A percentile compares a stretch with the other conserved stretches of the same genome.
phyloP scores from a whole-genome alignment of 768 basidiomycete genomes.

The Russula foetens region DNA sequence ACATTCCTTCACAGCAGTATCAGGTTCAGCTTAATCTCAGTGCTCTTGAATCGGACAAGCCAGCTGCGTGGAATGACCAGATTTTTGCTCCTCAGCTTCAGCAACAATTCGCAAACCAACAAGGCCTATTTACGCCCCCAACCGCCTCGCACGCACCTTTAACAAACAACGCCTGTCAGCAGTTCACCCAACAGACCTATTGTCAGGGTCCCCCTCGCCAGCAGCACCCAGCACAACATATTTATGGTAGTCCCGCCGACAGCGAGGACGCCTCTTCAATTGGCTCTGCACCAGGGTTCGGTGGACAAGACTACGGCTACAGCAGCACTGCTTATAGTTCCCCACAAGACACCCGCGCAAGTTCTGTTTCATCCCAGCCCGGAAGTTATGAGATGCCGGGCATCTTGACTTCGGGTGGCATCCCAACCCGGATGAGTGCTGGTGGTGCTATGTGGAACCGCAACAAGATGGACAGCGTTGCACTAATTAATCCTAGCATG shows the following conservation, averaged over 20 bases:
- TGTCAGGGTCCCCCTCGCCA: slow-evolving; percentile 27
- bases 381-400: slow-evolving; percentile 32
- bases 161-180: slow-evolving; percentile 13
- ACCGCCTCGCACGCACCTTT: slow-evolving; percentile 8
- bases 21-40: slow-evolving; percentile 19
- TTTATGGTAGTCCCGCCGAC: slow-evolving; percentile 29
- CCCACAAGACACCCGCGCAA: slow-evolving; percentile 22
- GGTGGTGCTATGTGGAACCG: slow-evolving; percentile 24
- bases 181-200: slow-evolving; percentile 22
- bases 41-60: slow-evolving; percentile 24
- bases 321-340: slow-evolving; percentile 30
- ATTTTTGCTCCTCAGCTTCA: slow-evolving; percentile 17
- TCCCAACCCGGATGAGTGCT: slow-evolving; percentile 22
- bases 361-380: slow-evolving; percentile 22
- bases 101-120: slow-evolving; percentile 13
- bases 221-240: slow-evolving; percentile 22
- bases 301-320: slow-evolving; percentile 30
- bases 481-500: slow-evolving; percentile 29
- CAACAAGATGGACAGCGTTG: slow-evolving; percentile 27
- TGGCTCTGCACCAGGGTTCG: slow-evolving; percentile 28
- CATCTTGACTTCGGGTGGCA: slow-evolving; percentile 16
- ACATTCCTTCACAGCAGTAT: slow-evolving; percentile 27
- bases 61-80: slow-evolving; percentile 24
- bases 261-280: slow-evolving; percentile 34
- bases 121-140: slow-evolving; percentile 14